Percentiles rank a stretch among this genome's conserved stretches.
Evolutionary conservation across 495 filamentous ascomycete genomes (phyloP).

Genomic region (Penicillium desertorum): DNA sequence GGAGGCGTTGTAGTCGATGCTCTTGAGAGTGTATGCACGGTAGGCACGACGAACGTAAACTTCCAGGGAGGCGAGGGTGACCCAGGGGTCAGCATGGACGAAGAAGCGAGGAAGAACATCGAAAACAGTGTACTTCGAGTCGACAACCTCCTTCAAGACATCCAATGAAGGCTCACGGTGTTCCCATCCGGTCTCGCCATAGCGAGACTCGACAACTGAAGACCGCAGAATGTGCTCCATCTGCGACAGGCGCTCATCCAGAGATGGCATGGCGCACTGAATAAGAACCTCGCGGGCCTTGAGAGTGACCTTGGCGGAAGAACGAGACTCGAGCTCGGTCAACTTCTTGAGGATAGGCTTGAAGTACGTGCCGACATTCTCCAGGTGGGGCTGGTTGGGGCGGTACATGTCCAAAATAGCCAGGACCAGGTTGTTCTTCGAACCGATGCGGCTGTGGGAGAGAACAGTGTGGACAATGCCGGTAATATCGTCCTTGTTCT

Average conservation of each 20-base stretch:
- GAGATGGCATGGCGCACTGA: constrained; percentile 90
- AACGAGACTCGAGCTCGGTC: constrained; percentile 85
- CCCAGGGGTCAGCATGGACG: constrained; percentile 89
- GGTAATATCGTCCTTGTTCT: constrained; percentile 87
- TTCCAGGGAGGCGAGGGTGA: constrained; percentile 88
- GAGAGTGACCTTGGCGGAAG: constrained; percentile 91
- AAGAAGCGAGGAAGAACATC: constrained; percentile 96
- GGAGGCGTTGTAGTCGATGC: constrained; percentile 80
- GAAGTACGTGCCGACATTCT: constrained; percentile 86
- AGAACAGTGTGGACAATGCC: constrained; percentile 84
- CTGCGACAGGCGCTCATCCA: constrained; percentile 90
- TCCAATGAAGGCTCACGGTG: constrained; percentile 87
- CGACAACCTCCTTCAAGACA: constrained; percentile 92
- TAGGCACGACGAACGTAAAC: constrained; percentile 97
- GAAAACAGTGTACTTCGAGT: constrained; percentile 97
- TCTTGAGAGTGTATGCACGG: constrained; percentile 87
- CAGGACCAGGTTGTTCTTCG: constrained; percentile 92
- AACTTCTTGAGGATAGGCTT: constrained; percentile 78
- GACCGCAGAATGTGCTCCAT: constrained; percentile 99
- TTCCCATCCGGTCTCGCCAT: constrained; percentile 96
- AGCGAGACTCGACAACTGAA: constrained; percentile 93
- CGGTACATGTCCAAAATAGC: constrained; percentile 92
- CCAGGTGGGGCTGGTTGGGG: constrained; percentile 87
- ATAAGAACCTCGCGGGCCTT: constrained; percentile 97
- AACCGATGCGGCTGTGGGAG: constrained; percentile 85